A percentile compares a stretch with the other conserved stretches of the same genome.
Evolutionary conservation across 2,329 filamentous ascomycete genomes (phyloP).

Genomic region (Hypoxylon sp.): DNA sequence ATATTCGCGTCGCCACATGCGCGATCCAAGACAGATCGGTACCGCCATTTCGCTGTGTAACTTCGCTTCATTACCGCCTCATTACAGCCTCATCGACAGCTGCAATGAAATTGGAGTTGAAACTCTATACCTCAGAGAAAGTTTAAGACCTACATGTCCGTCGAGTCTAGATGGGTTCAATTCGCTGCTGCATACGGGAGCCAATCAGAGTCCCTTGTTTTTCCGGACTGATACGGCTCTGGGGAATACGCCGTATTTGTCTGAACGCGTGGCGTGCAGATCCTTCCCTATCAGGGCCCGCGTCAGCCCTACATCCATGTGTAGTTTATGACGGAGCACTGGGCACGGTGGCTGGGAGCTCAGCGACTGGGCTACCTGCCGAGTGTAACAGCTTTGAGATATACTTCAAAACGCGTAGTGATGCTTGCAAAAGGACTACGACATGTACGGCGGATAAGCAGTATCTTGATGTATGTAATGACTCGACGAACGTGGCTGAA

Average conservation of each 20-base stretch:
- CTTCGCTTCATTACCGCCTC: constrained; percentile 23
- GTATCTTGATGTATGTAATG: not conserved
- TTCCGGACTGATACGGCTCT: constrained; percentile 1
- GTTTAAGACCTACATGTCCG: constrained; percentile 9
- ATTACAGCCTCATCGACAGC: not conserved
- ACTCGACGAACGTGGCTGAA: not conserved
- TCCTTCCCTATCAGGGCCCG: constrained; percentile 1
- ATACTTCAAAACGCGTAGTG: not conserved
- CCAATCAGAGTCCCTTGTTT: constrained; percentile 15
- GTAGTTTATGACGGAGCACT: not conserved
- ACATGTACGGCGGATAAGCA: constrained; percentile 5
- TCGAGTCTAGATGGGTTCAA: constrained; percentile 4
- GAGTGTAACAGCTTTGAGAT: not conserved
- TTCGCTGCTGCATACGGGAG: constrained; percentile 10
- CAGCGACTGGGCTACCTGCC: not conserved
- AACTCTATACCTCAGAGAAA: constrained; percentile 6
- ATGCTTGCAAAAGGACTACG: not conserved
- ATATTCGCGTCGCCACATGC: constrained; percentile 2
- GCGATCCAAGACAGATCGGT: too few relatives aligned
- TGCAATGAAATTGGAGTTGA: constrained; percentile 13
- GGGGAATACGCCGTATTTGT: constrained; percentile 31
- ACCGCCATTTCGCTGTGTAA: not conserved
- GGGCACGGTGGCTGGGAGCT: not conserved
- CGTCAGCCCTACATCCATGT: constrained; percentile 24
- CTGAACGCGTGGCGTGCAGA: constrained; percentile 10